These are phyloP conservation scores for Apophysomyces sp. DNA, from an alignment of 371 early-diverging fungal genomes.

Conservation along the genomic window DNA sequence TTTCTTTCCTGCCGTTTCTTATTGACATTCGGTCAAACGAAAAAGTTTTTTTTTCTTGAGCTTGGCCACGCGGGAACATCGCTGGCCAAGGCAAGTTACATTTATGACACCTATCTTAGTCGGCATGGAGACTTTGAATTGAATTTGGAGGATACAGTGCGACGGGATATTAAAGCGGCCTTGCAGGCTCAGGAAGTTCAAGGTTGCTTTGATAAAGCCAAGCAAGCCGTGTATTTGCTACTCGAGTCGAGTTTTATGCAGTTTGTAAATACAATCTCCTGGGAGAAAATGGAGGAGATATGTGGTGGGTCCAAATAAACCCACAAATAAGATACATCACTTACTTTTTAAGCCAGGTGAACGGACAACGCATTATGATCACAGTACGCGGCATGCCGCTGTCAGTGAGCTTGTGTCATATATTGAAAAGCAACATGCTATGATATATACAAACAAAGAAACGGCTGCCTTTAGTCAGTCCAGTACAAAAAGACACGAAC, in stretches of 20 bases:
- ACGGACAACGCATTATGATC: slow-evolving; percentile 37
- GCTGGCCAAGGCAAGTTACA: slow-evolving; percentile 51
- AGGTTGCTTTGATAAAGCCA: slow-evolving; percentile 50
- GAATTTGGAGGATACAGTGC: slow-evolving; percentile 56
- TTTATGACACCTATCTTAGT: slow-evolving; percentile 54
- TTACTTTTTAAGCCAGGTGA: slow-evolving; percentile 26
- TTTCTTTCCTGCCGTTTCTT: background rate
- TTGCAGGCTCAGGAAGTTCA: slow-evolving; percentile 26
- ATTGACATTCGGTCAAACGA: background rate
- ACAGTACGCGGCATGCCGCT: slow-evolving; percentile 30
- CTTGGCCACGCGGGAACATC: slow-evolving; percentile 56
- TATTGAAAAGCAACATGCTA: slow-evolving; percentile 32
- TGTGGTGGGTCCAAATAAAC: slow-evolving; percentile 25
- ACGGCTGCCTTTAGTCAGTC: slow-evolving; percentile 17
- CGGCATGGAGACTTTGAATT: slow-evolving; percentile 56
- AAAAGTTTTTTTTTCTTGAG: slow-evolving; percentile 59
- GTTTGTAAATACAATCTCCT: slow-evolving; percentile 36
- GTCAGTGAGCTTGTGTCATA: slow-evolving; percentile 33
- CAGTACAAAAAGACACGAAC: slow-evolving; percentile 35
- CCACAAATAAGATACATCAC: background rate
- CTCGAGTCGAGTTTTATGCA: slow-evolving; percentile 53
- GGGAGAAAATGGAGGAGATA: slow-evolving; percentile 32
- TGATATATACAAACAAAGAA: slow-evolving; percentile 26
- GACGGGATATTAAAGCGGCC: slow-evolving; percentile 31
- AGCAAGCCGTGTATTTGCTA: slow-evolving; percentile 48